Evolutionary conservation across 805 yeast species (phyloP).

Genomic region (Saturnispora diversa): DNA sequence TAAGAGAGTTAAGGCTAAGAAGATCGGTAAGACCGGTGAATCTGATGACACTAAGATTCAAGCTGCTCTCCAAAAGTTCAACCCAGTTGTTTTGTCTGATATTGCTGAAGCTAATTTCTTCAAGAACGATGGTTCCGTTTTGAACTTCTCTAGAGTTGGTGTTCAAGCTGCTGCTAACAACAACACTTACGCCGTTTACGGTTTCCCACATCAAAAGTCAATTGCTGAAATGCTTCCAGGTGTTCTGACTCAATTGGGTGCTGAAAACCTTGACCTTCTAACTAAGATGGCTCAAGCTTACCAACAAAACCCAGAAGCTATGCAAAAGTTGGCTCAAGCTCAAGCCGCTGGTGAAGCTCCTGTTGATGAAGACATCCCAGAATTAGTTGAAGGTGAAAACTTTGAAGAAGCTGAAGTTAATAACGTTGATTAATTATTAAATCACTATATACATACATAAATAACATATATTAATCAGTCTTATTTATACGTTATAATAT

Average conservation of each 20-base stretch:
- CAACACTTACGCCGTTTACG: conserved; percentile 92
- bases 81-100: conserved; percentile 80
- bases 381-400: conserved; percentile 82
- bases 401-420: conserved; percentile 44
- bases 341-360: conserved; percentile 31
- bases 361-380: conserved; percentile 62
- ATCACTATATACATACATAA: neutral
- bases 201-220: conserved; percentile 88
- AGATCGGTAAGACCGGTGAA: conserved; percentile 55
- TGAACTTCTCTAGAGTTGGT: conserved; percentile 94
- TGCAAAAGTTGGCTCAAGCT: conserved; percentile 24
- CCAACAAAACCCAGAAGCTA: conserved; percentile 43
- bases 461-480: conserved; percentile 5
- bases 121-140: conserved; percentile 91
- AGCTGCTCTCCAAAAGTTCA: conserved; percentile 79
- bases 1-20: conserved; percentile 89
- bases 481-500: too few relatives aligned
- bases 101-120: conserved; percentile 97
- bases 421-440: conserved; percentile 9
- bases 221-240: conserved; percentile 89
- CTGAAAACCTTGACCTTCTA: conserved; percentile 86
- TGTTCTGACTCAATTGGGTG: conserved; percentile 92
- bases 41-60: conserved; percentile 89
- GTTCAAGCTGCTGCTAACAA: conserved; percentile 86
- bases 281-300: conserved; percentile 84